Percentiles rank a stretch among this genome's conserved stretches.
phyloP scores from a whole-genome alignment of 2,329 filamentous ascomycete species.

The Raffaelea arxii region DNA sequence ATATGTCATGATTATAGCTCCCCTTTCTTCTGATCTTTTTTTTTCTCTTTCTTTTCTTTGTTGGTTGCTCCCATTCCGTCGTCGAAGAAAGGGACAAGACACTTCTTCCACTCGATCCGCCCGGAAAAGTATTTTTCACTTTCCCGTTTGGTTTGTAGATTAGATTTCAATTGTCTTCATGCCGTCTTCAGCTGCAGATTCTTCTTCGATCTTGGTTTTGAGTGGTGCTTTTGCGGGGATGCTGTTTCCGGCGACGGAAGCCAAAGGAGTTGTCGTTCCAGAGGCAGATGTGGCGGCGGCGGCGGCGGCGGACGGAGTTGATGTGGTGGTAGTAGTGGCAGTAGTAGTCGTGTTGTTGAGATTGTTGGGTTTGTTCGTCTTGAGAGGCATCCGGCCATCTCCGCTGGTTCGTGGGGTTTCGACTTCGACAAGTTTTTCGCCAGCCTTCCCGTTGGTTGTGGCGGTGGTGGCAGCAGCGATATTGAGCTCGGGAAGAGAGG shows the following conservation, averaged over 20 bases:
- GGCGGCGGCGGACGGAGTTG: not conserved
- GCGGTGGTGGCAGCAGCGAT: no score
- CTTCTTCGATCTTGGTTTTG: slow-evolving; percentile 4
- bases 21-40: not conserved
- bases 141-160: no score
- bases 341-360: slow-evolving; percentile 3
- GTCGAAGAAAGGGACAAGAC: not conserved
- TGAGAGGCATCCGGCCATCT: slow-evolving; percentile 21
- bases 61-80: not conserved
- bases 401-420: slow-evolving; percentile 41
- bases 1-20: slow-evolving; percentile 5
- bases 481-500: slow-evolving; percentile 25
- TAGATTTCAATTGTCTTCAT: slow-evolving; percentile 57
- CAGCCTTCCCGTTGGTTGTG: slow-evolving; percentile 32
- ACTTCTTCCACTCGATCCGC: not conserved
- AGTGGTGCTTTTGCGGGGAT: not conserved
- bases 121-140: no score
- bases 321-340: slow-evolving; percentile 5
- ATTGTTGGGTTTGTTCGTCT: not conserved
- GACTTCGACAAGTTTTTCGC: slow-evolving; percentile 44
- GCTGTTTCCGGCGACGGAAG: not conserved
- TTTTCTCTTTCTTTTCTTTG: not conserved
- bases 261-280: slow-evolving; percentile 3
- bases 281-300: no score
- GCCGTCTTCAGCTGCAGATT: slow-evolving; percentile 33